A percentile compares a stretch with the other conserved stretches of the same genome.
Conservation (phyloP, 768 basidiomycete species). For the Phallus indusiatus region DNA sequence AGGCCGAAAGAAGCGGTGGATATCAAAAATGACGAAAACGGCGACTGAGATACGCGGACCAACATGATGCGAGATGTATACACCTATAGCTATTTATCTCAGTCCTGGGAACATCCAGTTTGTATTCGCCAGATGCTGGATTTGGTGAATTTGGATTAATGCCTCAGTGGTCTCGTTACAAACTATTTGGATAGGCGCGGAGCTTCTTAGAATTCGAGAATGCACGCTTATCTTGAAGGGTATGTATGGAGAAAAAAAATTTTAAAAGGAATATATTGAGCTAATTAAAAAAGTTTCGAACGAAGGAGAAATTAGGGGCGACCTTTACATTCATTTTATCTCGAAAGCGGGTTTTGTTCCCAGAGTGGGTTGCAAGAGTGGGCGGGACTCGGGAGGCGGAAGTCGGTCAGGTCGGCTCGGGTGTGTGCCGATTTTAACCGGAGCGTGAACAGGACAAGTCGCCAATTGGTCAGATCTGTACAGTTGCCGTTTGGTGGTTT, state of each 20-base stretch:
- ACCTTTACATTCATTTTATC: background rate
- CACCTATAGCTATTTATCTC: too few relatives aligned
- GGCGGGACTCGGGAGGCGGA: background rate
- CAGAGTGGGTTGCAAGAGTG: background rate
- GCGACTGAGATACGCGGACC: background rate
- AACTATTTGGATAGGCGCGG: too few relatives aligned
- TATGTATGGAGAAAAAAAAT: background rate
- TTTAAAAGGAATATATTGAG: background rate
- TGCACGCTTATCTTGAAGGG: background rate
- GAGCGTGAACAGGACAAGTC: background rate
- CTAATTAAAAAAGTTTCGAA: background rate
- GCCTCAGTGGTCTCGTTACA: background rate
- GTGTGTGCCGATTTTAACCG: background rate
- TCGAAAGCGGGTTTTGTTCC: background rate
- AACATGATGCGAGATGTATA: background rate
- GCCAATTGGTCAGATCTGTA: background rate
- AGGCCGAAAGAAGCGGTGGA: constrained; percentile 25
- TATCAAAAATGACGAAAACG: constrained; percentile 38
- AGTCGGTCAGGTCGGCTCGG: background rate
- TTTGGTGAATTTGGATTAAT: background rate
- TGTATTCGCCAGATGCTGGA: background rate
- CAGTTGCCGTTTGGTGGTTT: too few relatives aligned
- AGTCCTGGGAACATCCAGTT: background rate
- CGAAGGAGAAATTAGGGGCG: background rate
- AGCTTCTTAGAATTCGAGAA: background rate